Percentiles rank a stretch among this genome's conserved stretches.
These are phyloP conservation scores for Mycena albidolilacea DNA, from an alignment of 768 basidiomycete genomes.

Conservation along the genomic window DNA sequence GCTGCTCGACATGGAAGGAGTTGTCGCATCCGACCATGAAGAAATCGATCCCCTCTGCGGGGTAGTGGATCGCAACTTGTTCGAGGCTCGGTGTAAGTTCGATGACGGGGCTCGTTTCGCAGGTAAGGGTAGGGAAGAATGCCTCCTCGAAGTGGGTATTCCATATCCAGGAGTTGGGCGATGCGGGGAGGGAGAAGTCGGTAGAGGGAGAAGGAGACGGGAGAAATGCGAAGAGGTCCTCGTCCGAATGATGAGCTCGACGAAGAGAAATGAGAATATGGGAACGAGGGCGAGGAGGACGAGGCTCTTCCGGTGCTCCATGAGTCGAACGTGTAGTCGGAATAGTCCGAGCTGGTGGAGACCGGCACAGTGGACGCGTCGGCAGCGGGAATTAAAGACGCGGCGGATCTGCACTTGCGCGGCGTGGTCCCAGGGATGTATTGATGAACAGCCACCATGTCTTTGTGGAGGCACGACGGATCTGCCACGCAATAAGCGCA, in stretches of 20 bases:
- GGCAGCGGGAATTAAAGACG: background rate
- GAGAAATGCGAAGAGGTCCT: too few relatives aligned
- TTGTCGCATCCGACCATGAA: background rate
- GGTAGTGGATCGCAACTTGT: background rate
- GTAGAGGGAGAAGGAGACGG: background rate
- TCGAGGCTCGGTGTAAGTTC: background rate
- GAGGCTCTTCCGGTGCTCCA: background rate
- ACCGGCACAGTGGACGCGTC: background rate
- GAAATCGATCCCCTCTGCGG: background rate
- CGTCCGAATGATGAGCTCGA: too few relatives aligned
- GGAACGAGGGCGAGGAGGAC: background rate
- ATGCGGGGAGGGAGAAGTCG: background rate
- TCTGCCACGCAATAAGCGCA: conserved; percentile 17
- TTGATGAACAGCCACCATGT: conserved; percentile 4
- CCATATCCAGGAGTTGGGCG: background rate
- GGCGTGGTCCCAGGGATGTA: background rate
- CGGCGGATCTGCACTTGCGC: background rate
- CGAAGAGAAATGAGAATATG: too few relatives aligned
- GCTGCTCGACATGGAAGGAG: background rate
- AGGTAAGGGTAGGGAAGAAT: background rate
- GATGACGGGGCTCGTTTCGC: background rate
- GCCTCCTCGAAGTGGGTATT: background rate
- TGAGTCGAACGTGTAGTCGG: background rate
- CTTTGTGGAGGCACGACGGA: conserved; percentile 19
- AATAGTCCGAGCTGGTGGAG: background rate